Evolutionary conservation across 2,329 filamentous ascomycete species (phyloP).

Genomic region (Colletotrichum sp.): DNA sequence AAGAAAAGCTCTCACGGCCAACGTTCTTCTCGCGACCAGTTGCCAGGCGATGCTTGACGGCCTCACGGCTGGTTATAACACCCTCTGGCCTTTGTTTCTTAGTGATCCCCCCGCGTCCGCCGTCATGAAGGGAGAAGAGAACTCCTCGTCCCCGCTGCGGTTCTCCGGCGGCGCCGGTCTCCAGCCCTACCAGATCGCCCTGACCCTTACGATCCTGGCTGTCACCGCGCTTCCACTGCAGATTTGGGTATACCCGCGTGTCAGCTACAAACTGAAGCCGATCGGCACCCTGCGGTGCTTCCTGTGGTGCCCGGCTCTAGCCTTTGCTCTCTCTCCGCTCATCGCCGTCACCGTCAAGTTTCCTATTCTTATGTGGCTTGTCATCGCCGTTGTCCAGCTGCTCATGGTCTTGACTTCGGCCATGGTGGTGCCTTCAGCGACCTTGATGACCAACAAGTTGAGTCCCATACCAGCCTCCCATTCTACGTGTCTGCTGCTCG

Average conservation of each 20-base stretch:
- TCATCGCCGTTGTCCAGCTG: neutral
- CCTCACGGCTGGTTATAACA: neutral
- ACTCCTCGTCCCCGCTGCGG: neutral
- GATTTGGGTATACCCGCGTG: neutral
- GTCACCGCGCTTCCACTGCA: neutral
- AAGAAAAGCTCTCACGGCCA: neutral
- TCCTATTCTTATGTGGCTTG: neutral
- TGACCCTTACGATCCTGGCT: neutral
- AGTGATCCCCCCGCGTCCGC: neutral
- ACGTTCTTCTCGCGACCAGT: neutral
- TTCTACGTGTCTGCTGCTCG: neutral
- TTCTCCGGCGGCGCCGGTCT: neutral
- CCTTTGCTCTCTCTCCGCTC: neutral
- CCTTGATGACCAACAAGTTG: neutral
- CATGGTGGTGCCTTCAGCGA: neutral
- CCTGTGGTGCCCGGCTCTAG: neutral
- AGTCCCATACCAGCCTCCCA: neutral
- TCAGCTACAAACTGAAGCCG: neutral
- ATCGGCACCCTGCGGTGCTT: neutral
- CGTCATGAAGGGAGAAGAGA: neutral
- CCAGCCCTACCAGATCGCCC: neutral
- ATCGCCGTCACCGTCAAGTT: neutral
- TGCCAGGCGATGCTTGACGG: neutral
- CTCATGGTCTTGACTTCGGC: neutral
- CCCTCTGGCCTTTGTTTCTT: neutral